Percentiles rank a stretch among this genome's conserved stretches.
These are phyloP conservation scores for Aspergillus heteromorphus DNA, from an alignment of 495 filamentous ascomycete species.

Conservation along the genomic window DNA sequence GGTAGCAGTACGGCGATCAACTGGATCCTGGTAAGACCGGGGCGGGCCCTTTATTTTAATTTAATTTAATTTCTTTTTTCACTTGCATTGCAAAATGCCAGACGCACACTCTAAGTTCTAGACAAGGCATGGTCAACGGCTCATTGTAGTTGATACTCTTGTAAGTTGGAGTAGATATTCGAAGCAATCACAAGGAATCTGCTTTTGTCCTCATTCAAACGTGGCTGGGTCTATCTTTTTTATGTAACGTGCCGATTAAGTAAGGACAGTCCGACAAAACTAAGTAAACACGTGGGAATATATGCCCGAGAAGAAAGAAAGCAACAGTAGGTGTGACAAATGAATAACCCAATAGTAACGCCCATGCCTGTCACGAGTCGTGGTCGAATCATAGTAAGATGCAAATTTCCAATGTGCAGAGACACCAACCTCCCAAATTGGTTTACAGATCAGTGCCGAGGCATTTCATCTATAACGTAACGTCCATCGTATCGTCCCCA, in stretches of 20 bases:
- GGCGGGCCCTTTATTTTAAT: too few relatives aligned
- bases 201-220: background rate
- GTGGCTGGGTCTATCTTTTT: background rate
- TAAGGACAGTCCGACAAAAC: background rate
- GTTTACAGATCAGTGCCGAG: slow-evolving; percentile 27
- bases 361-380: slow-evolving; percentile 19
- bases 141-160: too few relatives aligned
- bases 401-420: background rate
- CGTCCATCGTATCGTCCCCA: slow-evolving; percentile 91
- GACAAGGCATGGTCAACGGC: too few relatives aligned
- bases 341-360: slow-evolving; percentile 18
- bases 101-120: too few relatives aligned
- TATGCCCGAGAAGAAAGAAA: slow-evolving; percentile 22
- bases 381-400: slow-evolving; percentile 26
- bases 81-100: too few relatives aligned
- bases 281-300: slow-evolving; percentile 14
- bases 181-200: background rate
- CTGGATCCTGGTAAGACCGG: too few relatives aligned
- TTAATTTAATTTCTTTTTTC: too few relatives aligned
- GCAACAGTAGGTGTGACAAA: slow-evolving; percentile 3
- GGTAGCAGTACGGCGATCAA: too few relatives aligned
- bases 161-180: too few relatives aligned
- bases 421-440: slow-evolving; percentile 1
- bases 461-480: slow-evolving; percentile 29
- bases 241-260: background rate